Percentiles rank a stretch among this genome's conserved stretches.
These are phyloP conservation scores for Gossypium anomalum DNA, from an alignment of 345 rosid genomes.

Conservation along the genomic window DNA sequence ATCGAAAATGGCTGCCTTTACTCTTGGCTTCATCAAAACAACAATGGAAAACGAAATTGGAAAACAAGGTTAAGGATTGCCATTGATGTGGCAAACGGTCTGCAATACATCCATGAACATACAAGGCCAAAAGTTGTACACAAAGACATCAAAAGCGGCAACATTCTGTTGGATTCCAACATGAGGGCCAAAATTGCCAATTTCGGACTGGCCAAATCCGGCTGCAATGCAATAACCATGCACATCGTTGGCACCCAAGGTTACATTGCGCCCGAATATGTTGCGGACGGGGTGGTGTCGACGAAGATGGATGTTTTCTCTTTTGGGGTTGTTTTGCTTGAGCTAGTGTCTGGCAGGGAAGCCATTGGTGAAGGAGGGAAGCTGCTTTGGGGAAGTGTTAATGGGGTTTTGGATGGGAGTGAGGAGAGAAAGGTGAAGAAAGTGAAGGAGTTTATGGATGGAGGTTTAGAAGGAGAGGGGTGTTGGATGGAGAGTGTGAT, in stretches of 20 bases:
- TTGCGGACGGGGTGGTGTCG: conserved; percentile 56
- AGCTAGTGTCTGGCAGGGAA: conserved; percentile 53
- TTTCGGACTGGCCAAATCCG: conserved; percentile 69
- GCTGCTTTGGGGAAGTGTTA: conserved; percentile 40
- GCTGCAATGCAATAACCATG: conserved; percentile 74
- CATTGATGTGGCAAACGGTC: conserved; percentile 60
- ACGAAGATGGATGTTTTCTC: conserved; percentile 71
- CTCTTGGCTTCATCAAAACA: conserved; percentile 46
- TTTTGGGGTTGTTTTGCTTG: conserved; percentile 64
- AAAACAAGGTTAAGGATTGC: conserved; percentile 49
- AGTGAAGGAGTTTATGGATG: conserved; percentile 42
- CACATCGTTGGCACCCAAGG: conserved; percentile 78
- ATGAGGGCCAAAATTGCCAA: conserved; percentile 71
- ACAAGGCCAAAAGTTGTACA: conserved; percentile 64
- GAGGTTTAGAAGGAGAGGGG: conserved; percentile 27
- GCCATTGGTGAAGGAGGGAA: conserved; percentile 47
- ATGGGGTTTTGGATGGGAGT: conserved; percentile 31
- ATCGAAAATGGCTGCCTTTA: conserved; percentile 52
- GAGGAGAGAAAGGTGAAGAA: conserved; percentile 32
- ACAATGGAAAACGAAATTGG: conserved; percentile 37
- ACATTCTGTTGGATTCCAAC: conserved; percentile 52
- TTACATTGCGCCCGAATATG: conserved; percentile 65
- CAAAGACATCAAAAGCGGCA: conserved; percentile 66
- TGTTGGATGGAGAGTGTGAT: conserved; percentile 44
- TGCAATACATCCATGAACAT: conserved; percentile 72